Evolutionary conservation across 225 moss, liverwort and hornwort genomes (phyloP).

Genomic region (Pseudoscleropodium purum): DNA sequence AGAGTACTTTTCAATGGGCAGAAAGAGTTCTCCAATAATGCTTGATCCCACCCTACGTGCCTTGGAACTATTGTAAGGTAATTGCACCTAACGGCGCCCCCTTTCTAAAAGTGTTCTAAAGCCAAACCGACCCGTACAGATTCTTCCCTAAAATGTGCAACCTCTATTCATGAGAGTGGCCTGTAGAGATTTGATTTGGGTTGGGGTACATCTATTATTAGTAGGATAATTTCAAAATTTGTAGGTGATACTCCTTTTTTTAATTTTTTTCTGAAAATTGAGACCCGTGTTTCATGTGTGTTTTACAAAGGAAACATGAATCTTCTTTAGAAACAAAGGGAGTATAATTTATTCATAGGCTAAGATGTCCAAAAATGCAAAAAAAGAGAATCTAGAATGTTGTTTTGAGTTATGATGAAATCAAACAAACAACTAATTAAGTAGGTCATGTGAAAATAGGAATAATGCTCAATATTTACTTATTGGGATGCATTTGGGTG

Average conservation of each 20-base stretch:
- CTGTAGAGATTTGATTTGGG: no score
- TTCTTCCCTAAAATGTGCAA: no score
- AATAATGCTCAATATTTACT: not conserved
- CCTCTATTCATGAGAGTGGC: not conserved
- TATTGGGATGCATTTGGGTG: no score
- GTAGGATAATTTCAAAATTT: no score
- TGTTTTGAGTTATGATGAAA: not conserved
- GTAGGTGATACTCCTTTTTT: no score
- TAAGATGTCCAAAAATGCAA: no score
- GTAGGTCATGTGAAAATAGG: not conserved
- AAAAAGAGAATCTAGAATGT: not conserved
- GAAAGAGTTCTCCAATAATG: not conserved
- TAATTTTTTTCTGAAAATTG: no score
- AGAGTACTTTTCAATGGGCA: not conserved
- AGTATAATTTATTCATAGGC: no score
- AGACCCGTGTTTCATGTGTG: no score
- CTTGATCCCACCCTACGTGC: not conserved
- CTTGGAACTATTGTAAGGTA: not conserved
- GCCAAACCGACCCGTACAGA: rapidly evolving
- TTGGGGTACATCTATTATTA: rapidly evolving
- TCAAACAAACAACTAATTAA: not conserved
- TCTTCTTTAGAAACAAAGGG: no score
- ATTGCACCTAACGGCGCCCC: not conserved
- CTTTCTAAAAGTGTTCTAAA: not conserved
- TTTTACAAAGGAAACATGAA: no score